A percentile compares a stretch with the other conserved stretches of the same genome.
Conservation (phyloP, 192 early-diverging fungal species). For the Cetraspora pellucida region DNA sequence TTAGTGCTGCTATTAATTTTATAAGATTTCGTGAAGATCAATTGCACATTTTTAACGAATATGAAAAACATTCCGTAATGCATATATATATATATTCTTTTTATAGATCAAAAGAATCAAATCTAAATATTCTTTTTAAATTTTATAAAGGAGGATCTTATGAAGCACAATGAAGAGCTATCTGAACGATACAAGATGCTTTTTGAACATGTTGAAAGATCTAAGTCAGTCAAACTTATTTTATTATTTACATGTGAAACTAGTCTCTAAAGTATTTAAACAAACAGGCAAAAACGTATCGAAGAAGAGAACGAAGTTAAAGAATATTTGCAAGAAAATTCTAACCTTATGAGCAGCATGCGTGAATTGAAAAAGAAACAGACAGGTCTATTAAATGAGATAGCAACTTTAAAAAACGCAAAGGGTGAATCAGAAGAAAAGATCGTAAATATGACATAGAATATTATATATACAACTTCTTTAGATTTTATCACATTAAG, state of each 20-base stretch:
- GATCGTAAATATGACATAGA: not conserved
- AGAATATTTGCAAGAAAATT: not conserved
- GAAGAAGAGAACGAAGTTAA: constrained; percentile 11
- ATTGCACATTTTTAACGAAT: not conserved
- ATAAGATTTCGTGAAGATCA: constrained; percentile 85
- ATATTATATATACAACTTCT: not conserved
- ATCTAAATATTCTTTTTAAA: not conserved
- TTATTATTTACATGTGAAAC: not conserved
- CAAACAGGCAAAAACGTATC: not conserved
- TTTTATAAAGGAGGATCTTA: constrained; percentile 12
- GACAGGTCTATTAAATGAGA: not conserved
- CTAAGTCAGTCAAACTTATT: not conserved
- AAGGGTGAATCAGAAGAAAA: not conserved
- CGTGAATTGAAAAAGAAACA: constrained; percentile 24
- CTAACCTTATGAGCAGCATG: constrained; percentile 4
- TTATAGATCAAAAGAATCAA: no score
- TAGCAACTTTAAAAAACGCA: not conserved
- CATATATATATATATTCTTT: not conserved
- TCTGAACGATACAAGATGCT: not conserved
- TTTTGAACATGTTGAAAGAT: not conserved
- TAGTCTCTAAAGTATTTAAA: not conserved
- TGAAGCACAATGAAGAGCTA: not conserved
- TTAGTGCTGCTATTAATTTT: constrained; percentile 88
- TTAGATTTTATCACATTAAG: not conserved
- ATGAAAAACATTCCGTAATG: not conserved